These are phyloP conservation scores for Begonia masoniana DNA, from an alignment of 306 rosid genomes.

Conservation along the genomic window DNA sequence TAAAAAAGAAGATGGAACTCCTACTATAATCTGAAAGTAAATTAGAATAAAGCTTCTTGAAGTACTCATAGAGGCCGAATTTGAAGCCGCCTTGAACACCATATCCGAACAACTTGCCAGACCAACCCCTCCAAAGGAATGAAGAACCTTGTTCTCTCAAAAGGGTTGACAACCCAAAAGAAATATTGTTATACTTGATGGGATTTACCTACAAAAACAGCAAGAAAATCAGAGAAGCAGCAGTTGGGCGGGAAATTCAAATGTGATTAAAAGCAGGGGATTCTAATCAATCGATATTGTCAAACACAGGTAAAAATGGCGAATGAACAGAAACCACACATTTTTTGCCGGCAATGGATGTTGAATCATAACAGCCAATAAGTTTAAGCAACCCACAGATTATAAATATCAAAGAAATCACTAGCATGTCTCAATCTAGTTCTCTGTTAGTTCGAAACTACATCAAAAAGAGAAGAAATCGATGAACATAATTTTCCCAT, in stretches of 20 bases:
- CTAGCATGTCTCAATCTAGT: background rate
- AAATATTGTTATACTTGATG: slow-evolving; percentile 33
- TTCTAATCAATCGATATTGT: background rate
- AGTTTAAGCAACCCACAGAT: too few relatives aligned
- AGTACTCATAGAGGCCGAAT: slow-evolving; percentile 67
- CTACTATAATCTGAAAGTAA: slow-evolving; percentile 19
- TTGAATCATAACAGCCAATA: too few relatives aligned
- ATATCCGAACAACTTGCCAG: slow-evolving; percentile 53
- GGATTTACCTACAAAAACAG: slow-evolving; percentile 39
- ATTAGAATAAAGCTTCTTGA: slow-evolving; percentile 48
- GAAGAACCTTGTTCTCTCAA: slow-evolving; percentile 59
- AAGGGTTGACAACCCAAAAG: slow-evolving; percentile 42
- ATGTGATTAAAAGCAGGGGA: background rate
- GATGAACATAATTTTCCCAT: background rate
- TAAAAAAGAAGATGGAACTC: slow-evolving; percentile 43
- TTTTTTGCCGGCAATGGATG: too few relatives aligned
- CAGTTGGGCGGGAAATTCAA: background rate
- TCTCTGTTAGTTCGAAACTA: background rate
- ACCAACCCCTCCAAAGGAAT: slow-evolving; percentile 81
- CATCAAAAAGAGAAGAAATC: background rate
- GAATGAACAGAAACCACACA: background rate
- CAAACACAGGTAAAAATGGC: background rate
- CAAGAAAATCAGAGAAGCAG: background rate
- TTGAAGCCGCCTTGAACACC: slow-evolving; percentile 69
- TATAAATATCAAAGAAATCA: background rate